Conservation (phyloP, 2,329 filamentous ascomycete genomes). For the Cercospora zeae-maydis region DNA sequence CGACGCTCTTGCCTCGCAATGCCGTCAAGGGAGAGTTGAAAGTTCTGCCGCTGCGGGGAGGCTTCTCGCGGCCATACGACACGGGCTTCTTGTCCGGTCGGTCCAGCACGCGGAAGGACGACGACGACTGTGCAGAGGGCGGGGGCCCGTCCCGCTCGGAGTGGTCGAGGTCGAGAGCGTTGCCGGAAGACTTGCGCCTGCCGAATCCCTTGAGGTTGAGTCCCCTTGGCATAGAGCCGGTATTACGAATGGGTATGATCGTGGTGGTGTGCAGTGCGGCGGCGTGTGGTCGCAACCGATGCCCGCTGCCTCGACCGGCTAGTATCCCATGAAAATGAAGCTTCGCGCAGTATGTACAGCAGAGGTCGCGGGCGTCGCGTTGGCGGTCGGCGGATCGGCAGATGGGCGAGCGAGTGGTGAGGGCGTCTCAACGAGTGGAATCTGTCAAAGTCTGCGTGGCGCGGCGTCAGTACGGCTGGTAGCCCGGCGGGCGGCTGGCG, state of each 20-base stretch:
- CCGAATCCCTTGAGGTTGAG: slow-evolving; percentile 53
- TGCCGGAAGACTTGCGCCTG: slow-evolving; percentile 55
- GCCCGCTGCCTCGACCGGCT: slow-evolving; percentile 8
- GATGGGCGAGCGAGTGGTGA: not conserved
- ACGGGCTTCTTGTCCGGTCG: slow-evolving; percentile 45
- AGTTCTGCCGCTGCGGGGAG: slow-evolving; percentile 33
- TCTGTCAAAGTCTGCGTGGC: not conserved
- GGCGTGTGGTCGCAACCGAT: slow-evolving; percentile 10
- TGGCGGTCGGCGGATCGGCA: not conserved
- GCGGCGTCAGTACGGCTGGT: not conserved
- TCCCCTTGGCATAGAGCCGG: slow-evolving; percentile 49
- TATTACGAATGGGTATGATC: slow-evolving; percentile 11
- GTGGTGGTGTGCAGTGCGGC: slow-evolving; percentile 4
- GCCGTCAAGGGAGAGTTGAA: slow-evolving; percentile 35
- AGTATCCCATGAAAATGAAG: slow-evolving; percentile 20
- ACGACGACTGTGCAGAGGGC: slow-evolving; percentile 33
- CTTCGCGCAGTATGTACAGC: slow-evolving; percentile 18
- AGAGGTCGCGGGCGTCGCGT: slow-evolving; percentile 11
- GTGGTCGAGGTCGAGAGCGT: slow-evolving; percentile 45
- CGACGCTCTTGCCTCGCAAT: slow-evolving; percentile 35
- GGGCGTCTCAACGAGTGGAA: not conserved
- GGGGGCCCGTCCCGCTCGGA: slow-evolving; percentile 34
- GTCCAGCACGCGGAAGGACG: slow-evolving; percentile 53
- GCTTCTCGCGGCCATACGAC: slow-evolving; percentile 30
- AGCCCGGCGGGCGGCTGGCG: not conserved